Percentiles rank a stretch among this genome's conserved stretches.
Conservation (phyloP, 1,139 yeast species). For the Lipomyces yarrowii region DNA sequence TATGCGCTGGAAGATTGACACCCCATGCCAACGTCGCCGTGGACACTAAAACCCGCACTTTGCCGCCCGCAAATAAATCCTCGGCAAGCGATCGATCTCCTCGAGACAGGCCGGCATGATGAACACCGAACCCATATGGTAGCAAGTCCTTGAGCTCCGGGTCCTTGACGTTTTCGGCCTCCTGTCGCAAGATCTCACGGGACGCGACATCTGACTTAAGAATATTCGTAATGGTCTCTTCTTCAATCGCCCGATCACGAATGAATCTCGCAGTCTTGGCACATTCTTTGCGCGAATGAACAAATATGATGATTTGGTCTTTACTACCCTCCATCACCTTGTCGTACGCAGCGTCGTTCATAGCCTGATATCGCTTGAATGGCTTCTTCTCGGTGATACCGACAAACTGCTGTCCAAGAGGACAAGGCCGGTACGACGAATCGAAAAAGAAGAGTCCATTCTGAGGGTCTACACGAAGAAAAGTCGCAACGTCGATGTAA, state of each 20-base stretch:
- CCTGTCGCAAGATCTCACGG: constrained; percentile 22
- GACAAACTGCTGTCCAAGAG: constrained; percentile 47
- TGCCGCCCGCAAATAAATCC: constrained; percentile 49
- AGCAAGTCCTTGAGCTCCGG: constrained; percentile 41
- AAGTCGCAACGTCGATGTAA: constrained; percentile 49
- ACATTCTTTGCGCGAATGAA: constrained; percentile 53
- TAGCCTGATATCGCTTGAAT: constrained; percentile 73
- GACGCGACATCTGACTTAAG: constrained; percentile 52
- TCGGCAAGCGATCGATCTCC: constrained; percentile 54
- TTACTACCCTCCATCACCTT: constrained; percentile 43
- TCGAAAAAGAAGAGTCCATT: constrained; percentile 65
- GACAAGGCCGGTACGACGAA: constrained; percentile 53
- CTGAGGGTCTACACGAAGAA: constrained; percentile 46
- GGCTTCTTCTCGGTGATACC: constrained; percentile 63
- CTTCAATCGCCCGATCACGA: constrained; percentile 33
- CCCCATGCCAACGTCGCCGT: constrained; percentile 67
- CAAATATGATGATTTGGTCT: constrained; percentile 45
- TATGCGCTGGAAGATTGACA: constrained; percentile 59
- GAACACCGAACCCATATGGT: constrained; percentile 53
- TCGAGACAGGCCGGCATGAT: constrained; percentile 59
- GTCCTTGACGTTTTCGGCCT: constrained; percentile 37
- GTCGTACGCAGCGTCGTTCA: constrained; percentile 59
- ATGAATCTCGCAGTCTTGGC: constrained; percentile 52
- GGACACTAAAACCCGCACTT: constrained; percentile 52
- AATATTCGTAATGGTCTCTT: constrained; percentile 48